Evolutionary conservation across 371 early-diverging fungal genomes (phyloP).

Genomic region (Blakeslea trispora): DNA sequence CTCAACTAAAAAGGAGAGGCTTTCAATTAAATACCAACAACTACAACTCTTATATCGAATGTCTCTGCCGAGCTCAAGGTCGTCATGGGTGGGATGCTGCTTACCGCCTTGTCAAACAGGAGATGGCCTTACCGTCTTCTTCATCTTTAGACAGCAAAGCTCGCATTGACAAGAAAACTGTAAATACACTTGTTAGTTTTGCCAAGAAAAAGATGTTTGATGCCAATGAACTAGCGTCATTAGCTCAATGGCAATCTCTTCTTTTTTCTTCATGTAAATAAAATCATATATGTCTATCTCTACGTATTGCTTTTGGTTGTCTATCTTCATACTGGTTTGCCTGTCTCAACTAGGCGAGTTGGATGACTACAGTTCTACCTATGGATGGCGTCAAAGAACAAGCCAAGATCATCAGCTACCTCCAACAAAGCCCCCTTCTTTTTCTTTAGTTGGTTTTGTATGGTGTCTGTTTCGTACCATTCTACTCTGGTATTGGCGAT

Average conservation of each 20-base stretch:
- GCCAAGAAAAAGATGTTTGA: slow-evolving; percentile 35
- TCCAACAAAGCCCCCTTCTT: too few species aligned
- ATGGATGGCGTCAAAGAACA: too few species aligned
- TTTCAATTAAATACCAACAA: slow-evolving; percentile 42
- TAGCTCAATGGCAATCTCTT: slow-evolving; percentile 23
- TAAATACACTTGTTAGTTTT: slow-evolving; percentile 47
- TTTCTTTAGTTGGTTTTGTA: too few species aligned
- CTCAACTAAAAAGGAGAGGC: slow-evolving; percentile 15
- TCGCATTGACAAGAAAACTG: slow-evolving; percentile 38
- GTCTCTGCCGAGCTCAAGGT: slow-evolving; percentile 36
- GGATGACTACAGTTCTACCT: too few species aligned
- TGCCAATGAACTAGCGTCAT: slow-evolving; percentile 19
- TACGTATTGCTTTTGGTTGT: too few species aligned
- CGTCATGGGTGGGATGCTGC: slow-evolving; percentile 39
- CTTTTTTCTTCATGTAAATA: background rate
- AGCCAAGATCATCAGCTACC: too few species aligned
- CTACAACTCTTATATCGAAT: slow-evolving; percentile 50
- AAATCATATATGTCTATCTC: too few species aligned
- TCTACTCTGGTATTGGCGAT: too few species aligned
- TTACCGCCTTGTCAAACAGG: slow-evolving; percentile 16
- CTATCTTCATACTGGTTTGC: too few species aligned
- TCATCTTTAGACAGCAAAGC: slow-evolving; percentile 8
- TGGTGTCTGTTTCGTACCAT: too few species aligned
- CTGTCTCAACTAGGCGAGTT: too few species aligned
- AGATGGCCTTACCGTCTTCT: slow-evolving; percentile 28